Conservation (phyloP, 2,329 filamentous ascomycete species). For the Aspergillus cejpii region DNA sequence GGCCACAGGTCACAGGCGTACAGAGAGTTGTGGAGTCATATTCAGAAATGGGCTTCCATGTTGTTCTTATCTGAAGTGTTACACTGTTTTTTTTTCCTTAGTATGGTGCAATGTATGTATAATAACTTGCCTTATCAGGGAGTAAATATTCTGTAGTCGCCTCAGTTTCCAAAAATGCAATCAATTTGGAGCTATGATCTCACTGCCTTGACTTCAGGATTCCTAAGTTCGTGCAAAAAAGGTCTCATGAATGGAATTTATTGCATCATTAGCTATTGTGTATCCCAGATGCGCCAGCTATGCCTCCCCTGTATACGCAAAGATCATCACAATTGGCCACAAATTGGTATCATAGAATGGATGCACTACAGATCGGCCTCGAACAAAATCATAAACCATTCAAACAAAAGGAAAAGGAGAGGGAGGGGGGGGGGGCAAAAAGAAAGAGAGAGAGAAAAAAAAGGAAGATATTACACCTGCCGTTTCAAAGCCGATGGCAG, state of each 20-base stretch:
- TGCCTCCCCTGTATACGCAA: conserved; percentile 21
- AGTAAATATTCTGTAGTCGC: neutral
- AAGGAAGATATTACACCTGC: conserved; percentile 7
- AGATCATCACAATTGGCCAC: neutral
- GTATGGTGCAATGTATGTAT: neutral
- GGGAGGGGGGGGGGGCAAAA: no score
- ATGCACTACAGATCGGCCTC: neutral
- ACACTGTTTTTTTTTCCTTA: conserved; percentile 1
- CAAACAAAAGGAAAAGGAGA: conserved; percentile 5
- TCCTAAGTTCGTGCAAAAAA: neutral
- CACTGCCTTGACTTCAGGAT: no score
- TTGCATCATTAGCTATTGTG: conserved; percentile 1
- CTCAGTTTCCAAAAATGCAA: neutral
- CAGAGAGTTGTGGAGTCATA: conserved; percentile 12
- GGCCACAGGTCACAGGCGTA: conserved; percentile 10
- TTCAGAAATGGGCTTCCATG: conserved; percentile 1
- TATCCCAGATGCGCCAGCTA: conserved; percentile 14
- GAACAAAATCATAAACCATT: conserved; percentile 3
- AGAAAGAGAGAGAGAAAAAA: conserved; percentile 1
- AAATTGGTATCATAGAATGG: conserved; percentile 3
- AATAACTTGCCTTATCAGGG: neutral
- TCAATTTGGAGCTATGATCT: no score
- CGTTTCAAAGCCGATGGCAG: conserved; percentile 36
- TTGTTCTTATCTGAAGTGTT: neutral
- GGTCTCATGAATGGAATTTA: neutral